Base-by-base conservation (phyloP, 441 rosid species). In the Pelargonium myrrhifolium region DNA sequence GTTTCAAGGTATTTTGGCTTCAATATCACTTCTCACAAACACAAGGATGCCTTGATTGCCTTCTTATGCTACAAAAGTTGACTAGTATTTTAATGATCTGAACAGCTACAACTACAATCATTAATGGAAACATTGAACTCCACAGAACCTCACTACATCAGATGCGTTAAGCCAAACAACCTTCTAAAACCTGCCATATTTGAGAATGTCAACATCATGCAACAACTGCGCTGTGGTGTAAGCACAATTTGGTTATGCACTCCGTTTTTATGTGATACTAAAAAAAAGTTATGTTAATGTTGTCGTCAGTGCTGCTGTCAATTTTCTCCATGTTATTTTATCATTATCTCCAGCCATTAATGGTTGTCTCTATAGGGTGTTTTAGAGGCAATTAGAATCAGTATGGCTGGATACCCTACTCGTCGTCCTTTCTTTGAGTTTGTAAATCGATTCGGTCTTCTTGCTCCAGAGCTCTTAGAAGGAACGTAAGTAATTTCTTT, bases 111-210 rank as follows among this genome's bases (percentile, higher is more conserved):
- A 87, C 86, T 95, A 22, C 98, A 90, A 72, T 74, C 65, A 64
- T 74, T 95, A 69, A 95, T 95, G 99, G 99, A 92, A 0, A 95
- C 97, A 20, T 74, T 95, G 72, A 95, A 87, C 79, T 95, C 96
- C 70, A 95, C 99, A 0, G 93, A 95, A 76, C 99, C 99, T 68
- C 97, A 95, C 79, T 92, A 95, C 77, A 81, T 95, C 75, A 85
- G 99, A 90, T 95, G 99, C 79, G 97, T 95, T 65, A 95, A 92
- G 84, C 99, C 98, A 67, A 92, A 95, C 77, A 95, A 92, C 81
- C 84, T 75, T 64, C 86, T 95, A 53, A 95, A 92, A 77, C 99
- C 99, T 67, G 90, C 96, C 24, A 67, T 95, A 74, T 95, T 95
- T 78, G 99, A 95, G 86, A 95, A 95, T 81, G 83, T 84, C 74